Evolutionary conservation across 345 rosid species (phyloP).

Genomic region (Brassica nigra): DNA sequence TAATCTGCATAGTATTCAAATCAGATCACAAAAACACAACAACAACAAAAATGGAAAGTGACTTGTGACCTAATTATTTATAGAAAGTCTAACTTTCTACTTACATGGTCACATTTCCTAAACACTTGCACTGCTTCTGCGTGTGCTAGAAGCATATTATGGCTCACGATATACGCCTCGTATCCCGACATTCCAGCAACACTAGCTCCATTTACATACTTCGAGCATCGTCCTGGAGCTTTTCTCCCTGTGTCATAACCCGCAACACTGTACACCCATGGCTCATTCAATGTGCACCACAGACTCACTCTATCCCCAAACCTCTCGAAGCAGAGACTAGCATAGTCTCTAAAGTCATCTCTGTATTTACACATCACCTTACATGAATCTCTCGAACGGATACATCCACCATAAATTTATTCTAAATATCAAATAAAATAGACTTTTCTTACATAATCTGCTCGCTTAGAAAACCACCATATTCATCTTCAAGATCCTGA

Average conservation of each 20-base stretch:
- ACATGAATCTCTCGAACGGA: not conserved
- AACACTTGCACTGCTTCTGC: slow-evolving; percentile 44
- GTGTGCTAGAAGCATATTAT: slow-evolving; percentile 42
- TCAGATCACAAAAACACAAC: not conserved
- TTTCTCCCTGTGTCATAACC: slow-evolving; percentile 43
- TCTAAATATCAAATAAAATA: not conserved
- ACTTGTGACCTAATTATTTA: not conserved
- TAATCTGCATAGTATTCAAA: slow-evolving; percentile 23
- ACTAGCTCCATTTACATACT: slow-evolving; percentile 36
- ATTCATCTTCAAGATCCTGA: slow-evolving; percentile 55
- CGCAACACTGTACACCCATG: slow-evolving; percentile 39
- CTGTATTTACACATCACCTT: slow-evolving; percentile 24
- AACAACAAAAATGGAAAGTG: not conserved
- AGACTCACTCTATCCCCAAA: slow-evolving; percentile 59
- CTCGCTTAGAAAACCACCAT: slow-evolving; percentile 51
- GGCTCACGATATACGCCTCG: slow-evolving; percentile 42
- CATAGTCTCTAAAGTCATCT: slow-evolving; percentile 52
- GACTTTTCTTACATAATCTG: slow-evolving; percentile 47
- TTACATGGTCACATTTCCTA: slow-evolving; percentile 40
- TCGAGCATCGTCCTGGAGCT: slow-evolving; percentile 48
- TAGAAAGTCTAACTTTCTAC: slow-evolving; percentile 7
- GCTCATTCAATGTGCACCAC: slow-evolving; percentile 60
- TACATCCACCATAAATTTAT: not conserved
- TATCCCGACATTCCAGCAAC: slow-evolving; percentile 43
- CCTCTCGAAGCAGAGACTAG: slow-evolving; percentile 45